Evolutionary conservation across 164 flowering plant species (phyloP).

Genomic region (Kalanchoe fedtschenkoi): DNA sequence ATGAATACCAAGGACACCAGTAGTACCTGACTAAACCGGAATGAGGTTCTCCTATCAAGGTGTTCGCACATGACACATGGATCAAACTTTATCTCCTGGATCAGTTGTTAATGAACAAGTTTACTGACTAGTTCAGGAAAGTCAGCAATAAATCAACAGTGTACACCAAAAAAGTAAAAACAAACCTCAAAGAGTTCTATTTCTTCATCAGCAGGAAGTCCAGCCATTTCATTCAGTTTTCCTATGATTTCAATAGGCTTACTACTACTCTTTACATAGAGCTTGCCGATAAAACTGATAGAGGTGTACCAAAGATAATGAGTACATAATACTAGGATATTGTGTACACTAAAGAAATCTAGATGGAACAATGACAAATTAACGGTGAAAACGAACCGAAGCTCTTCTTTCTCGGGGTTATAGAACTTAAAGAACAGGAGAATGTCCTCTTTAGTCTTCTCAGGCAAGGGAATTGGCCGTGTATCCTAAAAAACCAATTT

Average conservation of each 20-base stretch:
- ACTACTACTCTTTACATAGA: slow-evolving; percentile 70
- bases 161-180: not conserved
- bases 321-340: slow-evolving; percentile 3
- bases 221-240: slow-evolving; percentile 85
- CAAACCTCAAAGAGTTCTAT: slow-evolving; percentile 90
- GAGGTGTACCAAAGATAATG: not conserved
- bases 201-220: slow-evolving; percentile 74
- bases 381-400: slow-evolving; percentile 29
- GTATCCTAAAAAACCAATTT: slow-evolving; percentile 32
- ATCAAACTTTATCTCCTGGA: slow-evolving; percentile 91
- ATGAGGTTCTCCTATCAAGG: slow-evolving; percentile 63
- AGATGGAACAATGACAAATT: not conserved
- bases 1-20: not conserved
- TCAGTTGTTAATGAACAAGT: not conserved
- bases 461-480: slow-evolving; percentile 51
- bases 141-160: not conserved
- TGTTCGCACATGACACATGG: slow-evolving; percentile 91
- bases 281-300: slow-evolving; percentile 79
- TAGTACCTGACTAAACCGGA: slow-evolving; percentile 73
- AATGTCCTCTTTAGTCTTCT: slow-evolving; percentile 67
- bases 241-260: slow-evolving; percentile 67
- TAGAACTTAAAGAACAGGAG: slow-evolving; percentile 71
- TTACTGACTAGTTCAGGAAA: not conserved
- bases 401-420: slow-evolving; percentile 64
- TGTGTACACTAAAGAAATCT: not conserved